Evolutionary conservation across 495 filamentous ascomycete genomes (phyloP).

Genomic region (Lentithecium fluviatile): DNA sequence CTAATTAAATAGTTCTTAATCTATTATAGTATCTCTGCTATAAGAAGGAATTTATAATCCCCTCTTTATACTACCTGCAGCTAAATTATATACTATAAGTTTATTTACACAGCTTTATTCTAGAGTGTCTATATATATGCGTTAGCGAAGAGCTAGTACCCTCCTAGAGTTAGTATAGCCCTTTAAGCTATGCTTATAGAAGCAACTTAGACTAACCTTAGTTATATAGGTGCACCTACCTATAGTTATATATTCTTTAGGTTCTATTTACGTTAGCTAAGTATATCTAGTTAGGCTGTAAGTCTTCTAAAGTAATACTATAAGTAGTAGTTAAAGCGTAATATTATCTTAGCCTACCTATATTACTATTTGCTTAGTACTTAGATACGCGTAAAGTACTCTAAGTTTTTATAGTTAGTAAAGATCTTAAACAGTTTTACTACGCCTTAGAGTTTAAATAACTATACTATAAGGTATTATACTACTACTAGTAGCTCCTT

Average conservation of each 20-base stretch:
- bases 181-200: background rate
- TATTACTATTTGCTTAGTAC: background rate
- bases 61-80: background rate
- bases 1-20: background rate
- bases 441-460: background rate
- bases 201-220: background rate
- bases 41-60: background rate
- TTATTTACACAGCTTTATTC: background rate
- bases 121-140: slow-evolving; percentile 1
- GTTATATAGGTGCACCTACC: background rate
- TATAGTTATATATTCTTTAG: background rate
- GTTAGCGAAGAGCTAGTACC: background rate
- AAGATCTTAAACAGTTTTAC: background rate
- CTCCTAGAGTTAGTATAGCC: background rate
- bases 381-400: background rate
- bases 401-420: background rate
- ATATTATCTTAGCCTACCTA: background rate
- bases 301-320: background rate
- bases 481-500: slow-evolving; percentile 1
- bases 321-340: background rate
- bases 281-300: background rate
- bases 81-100: background rate
- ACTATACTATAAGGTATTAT: background rate
- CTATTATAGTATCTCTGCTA: background rate
- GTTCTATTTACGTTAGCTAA: background rate